Percentiles rank a stretch among this genome's conserved stretches.
These are phyloP conservation scores for Tetradesmus lagerheimii DNA, from an alignment of 139 green algal species.

Conservation along the genomic window DNA sequence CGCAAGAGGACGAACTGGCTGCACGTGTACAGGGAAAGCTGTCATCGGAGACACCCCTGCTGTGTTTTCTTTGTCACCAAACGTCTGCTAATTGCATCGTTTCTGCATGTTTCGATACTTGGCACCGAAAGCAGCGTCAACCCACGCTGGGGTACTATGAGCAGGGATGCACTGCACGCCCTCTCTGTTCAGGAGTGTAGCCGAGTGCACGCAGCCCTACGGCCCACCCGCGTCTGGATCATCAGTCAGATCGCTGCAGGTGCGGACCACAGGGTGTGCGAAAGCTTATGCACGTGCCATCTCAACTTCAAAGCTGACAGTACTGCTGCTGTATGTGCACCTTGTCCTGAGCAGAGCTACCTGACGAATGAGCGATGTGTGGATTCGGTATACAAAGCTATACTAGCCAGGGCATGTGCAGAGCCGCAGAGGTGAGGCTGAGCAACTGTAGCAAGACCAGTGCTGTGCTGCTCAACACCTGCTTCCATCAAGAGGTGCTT, in stretches of 20 bases:
- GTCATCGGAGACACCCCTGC: background rate
- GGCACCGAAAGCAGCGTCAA: background rate
- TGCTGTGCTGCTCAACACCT: background rate
- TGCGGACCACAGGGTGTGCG: background rate
- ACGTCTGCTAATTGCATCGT: too few species aligned
- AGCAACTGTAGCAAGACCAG: background rate
- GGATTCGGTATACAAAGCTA: constrained; percentile 36
- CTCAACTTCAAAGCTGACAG: background rate
- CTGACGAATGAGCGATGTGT: constrained; percentile 36
- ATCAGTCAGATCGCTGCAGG: constrained; percentile 28
- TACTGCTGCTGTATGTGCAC: background rate
- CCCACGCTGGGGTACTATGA: background rate
- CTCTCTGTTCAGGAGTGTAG: constrained; percentile 37
- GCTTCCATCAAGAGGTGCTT: background rate
- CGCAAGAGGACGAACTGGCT: too few species aligned
- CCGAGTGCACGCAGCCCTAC: constrained; percentile 51
- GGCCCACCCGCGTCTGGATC: constrained; percentile 21
- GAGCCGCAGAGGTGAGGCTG: constrained; percentile 29
- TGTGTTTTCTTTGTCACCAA: too few species aligned
- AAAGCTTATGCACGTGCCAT: background rate
- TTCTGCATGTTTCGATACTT: too few species aligned
- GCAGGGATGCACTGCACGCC: constrained; percentile 16
- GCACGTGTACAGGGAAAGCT: background rate
- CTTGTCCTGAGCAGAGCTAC: constrained; percentile 32
- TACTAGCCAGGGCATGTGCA: constrained; percentile 28